Percentiles rank a stretch among this genome's conserved stretches.
Conservation (phyloP, 768 basidiomycete genomes). For the Termitomyces sp. region DNA sequence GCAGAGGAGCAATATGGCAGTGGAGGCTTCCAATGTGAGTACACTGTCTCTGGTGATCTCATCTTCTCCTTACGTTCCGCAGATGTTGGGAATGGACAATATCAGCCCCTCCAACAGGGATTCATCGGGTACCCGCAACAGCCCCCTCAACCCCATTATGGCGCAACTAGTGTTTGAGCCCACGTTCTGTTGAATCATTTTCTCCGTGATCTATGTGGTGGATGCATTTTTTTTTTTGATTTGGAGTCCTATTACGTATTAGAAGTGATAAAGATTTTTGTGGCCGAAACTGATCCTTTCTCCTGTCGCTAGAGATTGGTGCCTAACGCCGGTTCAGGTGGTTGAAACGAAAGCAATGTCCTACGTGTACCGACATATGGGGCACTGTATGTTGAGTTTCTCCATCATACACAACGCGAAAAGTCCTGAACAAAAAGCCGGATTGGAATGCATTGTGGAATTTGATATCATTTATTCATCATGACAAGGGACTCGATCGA, state of each 20-base stretch:
- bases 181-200: not conserved
- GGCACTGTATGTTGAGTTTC: too few relatives aligned
- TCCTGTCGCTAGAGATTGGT: too few relatives aligned
- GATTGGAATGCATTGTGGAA: too few relatives aligned
- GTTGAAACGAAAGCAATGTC: too few relatives aligned
- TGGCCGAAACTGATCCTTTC: too few relatives aligned
- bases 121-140: conserved; percentile 12
- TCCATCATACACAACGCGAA: too few relatives aligned
- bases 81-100: conserved; percentile 40
- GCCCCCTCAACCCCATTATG: conserved; percentile 34
- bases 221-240: not conserved
- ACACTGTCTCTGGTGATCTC: not conserved
- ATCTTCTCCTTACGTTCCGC: not conserved
- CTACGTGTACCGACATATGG: too few relatives aligned
- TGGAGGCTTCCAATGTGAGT: conserved; percentile 75
- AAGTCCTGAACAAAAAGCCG: too few relatives aligned
- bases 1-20: conserved; percentile 78
- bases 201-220: not conserved
- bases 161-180: conserved; percentile 25
- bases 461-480: too few relatives aligned
- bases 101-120: conserved; percentile 33
- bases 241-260: not conserved
- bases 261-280: not conserved
- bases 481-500: too few relatives aligned
- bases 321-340: too few relatives aligned